Evolutionary conservation across 2,329 filamentous ascomycete genomes (phyloP).

Genomic region (Hymenoscyphus occultus): DNA sequence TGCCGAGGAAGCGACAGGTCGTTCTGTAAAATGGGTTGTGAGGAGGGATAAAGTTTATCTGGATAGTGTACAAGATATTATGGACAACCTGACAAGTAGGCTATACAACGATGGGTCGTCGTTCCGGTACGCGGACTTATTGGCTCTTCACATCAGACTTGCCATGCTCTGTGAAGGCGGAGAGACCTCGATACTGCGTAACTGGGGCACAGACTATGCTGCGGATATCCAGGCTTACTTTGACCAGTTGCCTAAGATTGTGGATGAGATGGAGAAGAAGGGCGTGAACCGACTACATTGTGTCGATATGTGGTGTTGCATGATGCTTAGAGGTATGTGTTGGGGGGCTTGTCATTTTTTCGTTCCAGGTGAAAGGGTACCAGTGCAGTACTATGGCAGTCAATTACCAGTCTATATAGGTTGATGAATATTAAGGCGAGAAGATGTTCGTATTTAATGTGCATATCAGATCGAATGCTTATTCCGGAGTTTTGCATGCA

Average conservation of each 20-base stretch:
- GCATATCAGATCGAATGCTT: no score
- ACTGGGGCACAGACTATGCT: slow-evolving; percentile 18
- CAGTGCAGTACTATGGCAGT: slow-evolving; percentile 24
- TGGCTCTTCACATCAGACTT: slow-evolving; percentile 21
- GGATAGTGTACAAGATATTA: slow-evolving; percentile 9
- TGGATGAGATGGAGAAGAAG: slow-evolving; percentile 20
- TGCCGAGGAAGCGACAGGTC: slow-evolving; percentile 13
- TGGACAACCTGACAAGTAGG: background rate
- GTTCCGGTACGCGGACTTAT: slow-evolving; percentile 17
- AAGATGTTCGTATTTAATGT: no score
- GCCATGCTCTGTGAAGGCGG: slow-evolving; percentile 16
- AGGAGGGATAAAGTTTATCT: slow-evolving; percentile 15
- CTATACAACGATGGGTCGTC: background rate
- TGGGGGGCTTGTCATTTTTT: slow-evolving; percentile 28
- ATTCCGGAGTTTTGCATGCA: no score
- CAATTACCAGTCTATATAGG: slow-evolving; percentile 28
- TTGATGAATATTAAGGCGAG: background rate
- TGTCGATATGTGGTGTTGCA: slow-evolving; percentile 25
- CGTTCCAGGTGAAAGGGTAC: slow-evolving; percentile 24
- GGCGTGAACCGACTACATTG: slow-evolving; percentile 17
- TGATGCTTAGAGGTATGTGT: slow-evolving; percentile 28
- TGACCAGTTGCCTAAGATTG: slow-evolving; percentile 15
- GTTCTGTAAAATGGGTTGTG: slow-evolving; percentile 19
- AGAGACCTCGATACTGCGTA: slow-evolving; percentile 13
- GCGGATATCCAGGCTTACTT: slow-evolving; percentile 24